Percentiles rank a stretch among this genome's conserved stretches.
phyloP scores from a whole-genome alignment of 2,329 filamentous ascomycete genomes.

The Amesomyces nigricolor region DNA sequence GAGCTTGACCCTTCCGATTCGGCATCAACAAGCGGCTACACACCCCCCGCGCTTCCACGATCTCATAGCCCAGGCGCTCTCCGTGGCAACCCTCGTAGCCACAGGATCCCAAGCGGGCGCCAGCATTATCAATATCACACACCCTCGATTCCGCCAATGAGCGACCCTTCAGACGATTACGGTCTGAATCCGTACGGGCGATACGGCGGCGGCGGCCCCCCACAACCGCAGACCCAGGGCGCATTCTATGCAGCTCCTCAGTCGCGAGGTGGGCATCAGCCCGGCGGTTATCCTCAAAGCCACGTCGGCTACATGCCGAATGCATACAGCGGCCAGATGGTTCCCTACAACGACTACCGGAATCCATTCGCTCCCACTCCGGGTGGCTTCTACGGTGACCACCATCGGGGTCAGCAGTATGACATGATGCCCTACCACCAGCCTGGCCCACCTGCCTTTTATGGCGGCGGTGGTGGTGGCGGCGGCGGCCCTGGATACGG shows the following conservation, averaged over 20 bases:
- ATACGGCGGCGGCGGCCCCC: slow-evolving; percentile 31
- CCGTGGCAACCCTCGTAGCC: slow-evolving; percentile 36
- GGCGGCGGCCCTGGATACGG: slow-evolving; percentile 28
- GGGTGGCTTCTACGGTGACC: slow-evolving; percentile 38
- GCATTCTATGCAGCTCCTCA: slow-evolving; percentile 27
- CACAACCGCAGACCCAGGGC: slow-evolving; percentile 30
- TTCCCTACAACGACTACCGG: slow-evolving; percentile 39
- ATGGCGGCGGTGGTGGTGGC: slow-evolving; percentile 28
- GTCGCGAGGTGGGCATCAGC: slow-evolving; percentile 23
- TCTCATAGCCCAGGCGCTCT: slow-evolving; percentile 33
- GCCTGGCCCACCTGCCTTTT: slow-evolving; percentile 31
- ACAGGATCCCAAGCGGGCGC: slow-evolving; percentile 34
- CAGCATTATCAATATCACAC: slow-evolving; percentile 29
- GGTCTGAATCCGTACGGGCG: slow-evolving; percentile 33
- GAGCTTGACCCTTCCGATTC: slow-evolving; percentile 55
- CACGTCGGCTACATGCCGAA: slow-evolving; percentile 42
- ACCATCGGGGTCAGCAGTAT: slow-evolving; percentile 38
- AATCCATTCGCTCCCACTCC: slow-evolving; percentile 42
- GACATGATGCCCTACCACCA: slow-evolving; percentile 42
- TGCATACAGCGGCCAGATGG: slow-evolving; percentile 40
- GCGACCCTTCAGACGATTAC: slow-evolving; percentile 61
- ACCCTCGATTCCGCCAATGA: slow-evolving; percentile 48
- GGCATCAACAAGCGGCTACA: slow-evolving; percentile 42
- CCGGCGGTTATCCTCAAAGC: slow-evolving; percentile 42
- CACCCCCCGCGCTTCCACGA: slow-evolving; percentile 28